Percentiles rank a stretch among this genome's conserved stretches.
phyloP scores from a whole-genome alignment of 78 protist genomes.

The Chrysochromulina parva region DNA sequence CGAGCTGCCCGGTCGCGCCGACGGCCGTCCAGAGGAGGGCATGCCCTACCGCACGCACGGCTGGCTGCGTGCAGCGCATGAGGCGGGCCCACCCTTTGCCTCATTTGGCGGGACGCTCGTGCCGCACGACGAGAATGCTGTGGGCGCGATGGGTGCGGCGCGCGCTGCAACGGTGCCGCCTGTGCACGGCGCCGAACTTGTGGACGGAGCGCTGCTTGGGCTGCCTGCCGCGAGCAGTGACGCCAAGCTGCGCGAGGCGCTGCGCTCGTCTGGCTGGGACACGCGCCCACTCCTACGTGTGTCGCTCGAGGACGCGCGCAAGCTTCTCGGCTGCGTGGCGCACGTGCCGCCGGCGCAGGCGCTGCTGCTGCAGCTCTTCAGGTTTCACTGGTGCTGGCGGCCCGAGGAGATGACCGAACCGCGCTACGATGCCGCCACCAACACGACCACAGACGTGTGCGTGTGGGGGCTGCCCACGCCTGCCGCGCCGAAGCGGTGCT shows the following conservation, averaged over 20 bases:
- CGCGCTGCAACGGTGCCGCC: neutral
- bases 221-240: neutral
- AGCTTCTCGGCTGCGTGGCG: neutral
- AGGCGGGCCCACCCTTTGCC: no score
- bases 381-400: neutral
- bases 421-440: neutral
- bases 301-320: neutral
- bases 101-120: neutral
- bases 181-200: neutral
- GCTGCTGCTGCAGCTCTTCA: neutral
- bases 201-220: neutral
- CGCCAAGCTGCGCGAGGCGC: neutral
- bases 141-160: no score
- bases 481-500: no score
- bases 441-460: neutral
- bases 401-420: conserved; percentile 13
- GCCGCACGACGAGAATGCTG: no score
- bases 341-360: neutral
- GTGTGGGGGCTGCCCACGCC: neutral
- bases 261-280: neutral
- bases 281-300: neutral
- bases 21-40: neutral
- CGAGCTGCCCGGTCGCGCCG: neutral
- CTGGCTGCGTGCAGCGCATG: neutral
- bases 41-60: neutral